These are phyloP conservation scores for Candida ficus DNA, from an alignment of 805 yeast genomes.

Conservation along the genomic window DNA sequence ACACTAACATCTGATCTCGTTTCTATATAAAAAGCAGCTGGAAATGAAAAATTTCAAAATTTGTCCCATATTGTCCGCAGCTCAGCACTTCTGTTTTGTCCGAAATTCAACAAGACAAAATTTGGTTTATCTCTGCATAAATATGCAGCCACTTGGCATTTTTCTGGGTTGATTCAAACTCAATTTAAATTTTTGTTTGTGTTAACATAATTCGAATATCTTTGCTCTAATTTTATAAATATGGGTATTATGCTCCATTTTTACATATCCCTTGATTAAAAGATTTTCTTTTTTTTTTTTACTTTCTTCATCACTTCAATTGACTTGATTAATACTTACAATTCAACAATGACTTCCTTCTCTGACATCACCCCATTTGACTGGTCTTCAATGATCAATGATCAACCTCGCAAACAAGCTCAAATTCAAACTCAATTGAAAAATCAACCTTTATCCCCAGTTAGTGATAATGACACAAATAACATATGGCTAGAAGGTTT, in stretches of 20 bases:
- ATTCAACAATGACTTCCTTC: no score
- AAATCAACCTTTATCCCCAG: slow-evolving; percentile 12
- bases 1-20: no score
- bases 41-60: no score
- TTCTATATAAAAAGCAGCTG: no score
- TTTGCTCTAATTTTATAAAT: not conserved
- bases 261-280: not conserved
- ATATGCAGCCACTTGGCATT: not conserved
- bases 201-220: not conserved
- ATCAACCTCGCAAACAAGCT: slow-evolving; percentile 8
- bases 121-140: not conserved
- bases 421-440: slow-evolving; percentile 8
- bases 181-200: not conserved
- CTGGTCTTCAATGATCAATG: slow-evolving; percentile 21
- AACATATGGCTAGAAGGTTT: slow-evolving; percentile 22
- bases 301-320: not conserved
- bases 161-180: slow-evolving; percentile 2
- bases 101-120: not conserved
- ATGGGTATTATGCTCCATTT: not conserved
- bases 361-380: slow-evolving; percentile 20
- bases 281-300: not conserved
- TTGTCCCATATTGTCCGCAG: not conserved
- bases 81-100: not conserved
- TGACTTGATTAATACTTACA: no score
- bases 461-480: slow-evolving; percentile 10